Conservation (phyloP, 1,139 yeast genomes). For the Suhomyces coccinellae region DNA sequence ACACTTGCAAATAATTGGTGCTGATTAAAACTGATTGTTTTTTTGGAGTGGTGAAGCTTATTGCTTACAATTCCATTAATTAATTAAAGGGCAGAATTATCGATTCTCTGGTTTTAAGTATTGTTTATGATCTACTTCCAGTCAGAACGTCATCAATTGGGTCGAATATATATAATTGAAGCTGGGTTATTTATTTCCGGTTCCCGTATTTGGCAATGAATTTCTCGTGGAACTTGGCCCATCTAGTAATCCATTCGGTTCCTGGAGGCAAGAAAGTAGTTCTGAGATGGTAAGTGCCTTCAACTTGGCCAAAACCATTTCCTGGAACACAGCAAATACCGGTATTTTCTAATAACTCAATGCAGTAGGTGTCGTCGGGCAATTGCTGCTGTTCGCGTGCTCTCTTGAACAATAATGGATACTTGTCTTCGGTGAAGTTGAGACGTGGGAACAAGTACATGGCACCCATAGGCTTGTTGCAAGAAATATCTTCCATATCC, state of each 20-base stretch:
- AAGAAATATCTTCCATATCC: constrained; percentile 74
- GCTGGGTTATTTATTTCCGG: neutral
- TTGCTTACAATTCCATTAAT: too few relatives aligned
- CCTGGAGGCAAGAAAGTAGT: constrained; percentile 98
- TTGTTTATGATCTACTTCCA: too few relatives aligned
- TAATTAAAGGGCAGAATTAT: too few relatives aligned
- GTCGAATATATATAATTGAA: neutral
- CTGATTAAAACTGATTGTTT: too few relatives aligned
- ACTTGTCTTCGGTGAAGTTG: constrained; percentile 50
- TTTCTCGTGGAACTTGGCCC: constrained; percentile 73
- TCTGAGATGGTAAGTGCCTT: constrained; percentile 86
- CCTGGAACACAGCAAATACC: constrained; percentile 99
- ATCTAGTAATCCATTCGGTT: constrained; percentile 74
- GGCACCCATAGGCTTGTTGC: constrained; percentile 93
- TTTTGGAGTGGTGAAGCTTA: too few relatives aligned
- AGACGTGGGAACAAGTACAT: constrained; percentile 93
- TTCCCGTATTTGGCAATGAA: constrained; percentile 59
- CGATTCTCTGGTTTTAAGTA: too few relatives aligned
- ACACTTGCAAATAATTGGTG: too few relatives aligned
- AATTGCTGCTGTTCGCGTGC: constrained; percentile 58
- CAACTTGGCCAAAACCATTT: constrained; percentile 90
- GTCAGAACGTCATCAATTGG: neutral
- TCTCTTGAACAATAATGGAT: constrained; percentile 54
- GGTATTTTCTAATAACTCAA: constrained; percentile 76
- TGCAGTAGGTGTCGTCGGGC: constrained; percentile 87